A percentile compares a stretch with the other conserved stretches of the same genome.
These are phyloP conservation scores for Nicotiana tomentosiformis DNA, from an alignment of 257 asterid species.

Conservation along the genomic window DNA sequence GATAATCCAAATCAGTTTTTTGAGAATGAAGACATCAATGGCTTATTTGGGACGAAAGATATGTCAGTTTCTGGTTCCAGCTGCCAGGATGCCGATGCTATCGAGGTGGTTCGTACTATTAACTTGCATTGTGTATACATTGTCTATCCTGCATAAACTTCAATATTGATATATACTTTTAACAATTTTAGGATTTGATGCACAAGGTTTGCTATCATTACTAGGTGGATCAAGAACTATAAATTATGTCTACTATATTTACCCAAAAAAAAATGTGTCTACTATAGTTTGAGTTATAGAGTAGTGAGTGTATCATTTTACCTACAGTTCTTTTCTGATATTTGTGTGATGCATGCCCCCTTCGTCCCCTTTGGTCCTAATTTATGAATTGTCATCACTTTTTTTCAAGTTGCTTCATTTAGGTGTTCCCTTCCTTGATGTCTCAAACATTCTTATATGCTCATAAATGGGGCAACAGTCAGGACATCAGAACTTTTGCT, in stretches of 20 bases:
- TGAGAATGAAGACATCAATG: conserved; percentile 51
- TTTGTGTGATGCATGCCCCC: not conserved
- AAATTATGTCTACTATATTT: not conserved
- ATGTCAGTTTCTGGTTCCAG: conserved; percentile 45
- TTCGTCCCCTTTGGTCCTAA: not conserved
- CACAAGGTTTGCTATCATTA: not conserved
- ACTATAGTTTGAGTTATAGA: not conserved
- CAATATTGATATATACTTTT: not conserved
- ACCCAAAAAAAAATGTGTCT: not conserved
- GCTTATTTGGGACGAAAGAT: conserved; percentile 46
- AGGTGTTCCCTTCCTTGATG: not conserved
- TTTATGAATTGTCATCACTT: not conserved
- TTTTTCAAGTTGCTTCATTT: not conserved
- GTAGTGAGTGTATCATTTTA: not conserved
- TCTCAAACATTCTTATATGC: not conserved
- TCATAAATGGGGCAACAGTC: not conserved
- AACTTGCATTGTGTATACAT: not conserved
- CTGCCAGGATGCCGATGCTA: conserved; percentile 30
- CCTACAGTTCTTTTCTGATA: not conserved
- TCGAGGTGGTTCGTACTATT: conserved; percentile 7
- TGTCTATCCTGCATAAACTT: not conserved
- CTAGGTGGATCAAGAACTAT: not conserved
- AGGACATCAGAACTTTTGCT: not conserved
- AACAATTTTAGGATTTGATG: not conserved
- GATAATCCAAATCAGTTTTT: conserved; percentile 48